phyloP scores from a whole-genome alignment of 495 filamentous ascomycete genomes.

The Trichocladium antarcticum region DNA sequence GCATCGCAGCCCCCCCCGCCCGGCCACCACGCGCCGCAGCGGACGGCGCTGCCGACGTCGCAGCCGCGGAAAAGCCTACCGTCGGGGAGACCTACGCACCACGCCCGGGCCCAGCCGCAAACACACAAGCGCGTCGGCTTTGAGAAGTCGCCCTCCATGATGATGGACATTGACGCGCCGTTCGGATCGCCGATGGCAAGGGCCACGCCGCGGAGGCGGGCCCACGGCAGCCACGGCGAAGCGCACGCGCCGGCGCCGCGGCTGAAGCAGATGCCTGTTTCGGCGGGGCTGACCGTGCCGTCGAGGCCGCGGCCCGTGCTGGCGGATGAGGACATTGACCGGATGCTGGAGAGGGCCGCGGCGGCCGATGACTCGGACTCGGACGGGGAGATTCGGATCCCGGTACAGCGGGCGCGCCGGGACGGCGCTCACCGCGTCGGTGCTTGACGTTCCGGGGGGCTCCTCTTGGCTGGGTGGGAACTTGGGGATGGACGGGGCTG shows the following conservation, averaged over 20 bases:
- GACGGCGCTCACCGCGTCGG: slow-evolving; percentile 16
- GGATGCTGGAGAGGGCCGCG: slow-evolving; percentile 36
- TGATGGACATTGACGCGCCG: slow-evolving; percentile 33
- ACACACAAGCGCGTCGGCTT: slow-evolving; percentile 36
- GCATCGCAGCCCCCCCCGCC: slow-evolving; percentile 26
- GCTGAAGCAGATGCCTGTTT: slow-evolving; percentile 30
- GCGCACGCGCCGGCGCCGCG: neutral
- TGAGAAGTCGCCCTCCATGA: slow-evolving; percentile 33
- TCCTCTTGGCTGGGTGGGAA: too few relatives aligned
- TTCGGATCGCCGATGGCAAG: slow-evolving; percentile 27
- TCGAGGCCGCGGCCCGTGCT: slow-evolving; percentile 27
- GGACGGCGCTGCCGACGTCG: slow-evolving; percentile 34
- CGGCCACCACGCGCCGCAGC: slow-evolving; percentile 10
- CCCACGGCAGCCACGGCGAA: slow-evolving; percentile 20
- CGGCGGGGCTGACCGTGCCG: slow-evolving; percentile 29
- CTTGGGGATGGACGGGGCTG: too few relatives aligned
- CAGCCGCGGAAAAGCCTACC: slow-evolving; percentile 37
- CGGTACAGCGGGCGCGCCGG: slow-evolving; percentile 22
- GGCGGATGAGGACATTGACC: slow-evolving; percentile 36
- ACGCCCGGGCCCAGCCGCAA: slow-evolving; percentile 26
- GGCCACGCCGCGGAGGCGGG: slow-evolving; percentile 32
- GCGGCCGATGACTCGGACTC: slow-evolving; percentile 35
- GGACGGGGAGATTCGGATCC: slow-evolving; percentile 39
- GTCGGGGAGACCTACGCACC: slow-evolving; percentile 31
- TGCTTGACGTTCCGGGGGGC: slow-evolving; percentile 26